A percentile compares a stretch with the other conserved stretches of the same genome.
Conservation (phyloP, 2,329 filamentous ascomycete species). For the Fusarium scirpi region DNA sequence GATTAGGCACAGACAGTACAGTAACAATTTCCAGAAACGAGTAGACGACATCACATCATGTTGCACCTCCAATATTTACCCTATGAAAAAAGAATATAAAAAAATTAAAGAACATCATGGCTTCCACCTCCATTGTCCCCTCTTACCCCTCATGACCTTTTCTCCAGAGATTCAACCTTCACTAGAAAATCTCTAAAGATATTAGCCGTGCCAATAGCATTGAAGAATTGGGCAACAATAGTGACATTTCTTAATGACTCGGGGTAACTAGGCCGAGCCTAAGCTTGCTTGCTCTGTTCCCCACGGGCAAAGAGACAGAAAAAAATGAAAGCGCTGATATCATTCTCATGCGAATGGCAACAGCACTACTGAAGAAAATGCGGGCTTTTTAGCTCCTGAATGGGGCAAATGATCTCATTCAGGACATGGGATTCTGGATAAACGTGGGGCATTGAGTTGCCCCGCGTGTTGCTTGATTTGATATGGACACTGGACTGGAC, state of each 20-base stretch:
- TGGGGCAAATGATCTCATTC: slow-evolving; percentile 42
- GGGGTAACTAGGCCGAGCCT: not conserved
- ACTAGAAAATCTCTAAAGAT: not conserved
- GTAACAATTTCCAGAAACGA: not conserved
- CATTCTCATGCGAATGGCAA: slow-evolving; percentile 26
- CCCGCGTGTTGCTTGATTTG: slow-evolving; percentile 18
- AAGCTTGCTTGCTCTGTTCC: slow-evolving; percentile 2
- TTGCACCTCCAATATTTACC: not conserved
- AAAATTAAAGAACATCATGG: slow-evolving; percentile 8
- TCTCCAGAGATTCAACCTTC: slow-evolving; percentile 2
- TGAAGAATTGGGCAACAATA: not conserved
- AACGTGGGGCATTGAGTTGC: slow-evolving; percentile 30
- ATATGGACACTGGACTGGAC: slow-evolving; percentile 15
- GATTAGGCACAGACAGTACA: slow-evolving; percentile 1
- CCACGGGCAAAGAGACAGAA: slow-evolving; percentile 1
- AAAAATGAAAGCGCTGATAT: slow-evolving; percentile 28
- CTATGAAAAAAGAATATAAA: not conserved
- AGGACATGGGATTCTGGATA: not conserved
- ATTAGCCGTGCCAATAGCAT: slow-evolving; percentile 30
- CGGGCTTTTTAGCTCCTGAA: slow-evolving; percentile 36
- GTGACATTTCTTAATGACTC: slow-evolving; percentile 3
- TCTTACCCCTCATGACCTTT: slow-evolving; percentile 3
- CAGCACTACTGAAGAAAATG: slow-evolving; percentile 3
- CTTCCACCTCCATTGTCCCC: not conserved
- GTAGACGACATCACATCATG: slow-evolving; percentile 2